Percentiles rank a stretch among this genome's conserved stretches.
phyloP scores from a whole-genome alignment of 352 stramenopile genomes.

The Nothophytophthora sp. region DNA sequence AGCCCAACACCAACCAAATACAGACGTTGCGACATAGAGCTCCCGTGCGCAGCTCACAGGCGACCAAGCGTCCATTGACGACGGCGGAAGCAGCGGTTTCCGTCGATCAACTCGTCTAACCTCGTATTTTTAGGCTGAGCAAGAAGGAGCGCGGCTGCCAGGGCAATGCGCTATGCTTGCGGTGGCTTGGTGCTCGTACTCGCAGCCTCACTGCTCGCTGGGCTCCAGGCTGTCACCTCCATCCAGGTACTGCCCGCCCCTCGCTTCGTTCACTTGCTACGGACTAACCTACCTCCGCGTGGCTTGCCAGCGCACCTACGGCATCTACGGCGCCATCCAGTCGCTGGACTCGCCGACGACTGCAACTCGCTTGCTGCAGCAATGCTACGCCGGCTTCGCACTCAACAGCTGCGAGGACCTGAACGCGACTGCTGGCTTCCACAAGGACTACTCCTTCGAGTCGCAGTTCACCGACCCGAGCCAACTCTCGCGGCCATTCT shows the following conservation, averaged over 20 bases:
- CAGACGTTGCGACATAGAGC: too few species aligned
- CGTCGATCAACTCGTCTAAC: neutral
- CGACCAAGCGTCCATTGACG: too few species aligned
- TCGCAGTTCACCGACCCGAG: conserved; percentile 55
- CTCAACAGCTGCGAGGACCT: conserved; percentile 60
- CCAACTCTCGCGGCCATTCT: conserved; percentile 48
- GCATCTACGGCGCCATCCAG: conserved; percentile 65
- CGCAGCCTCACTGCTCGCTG: neutral
- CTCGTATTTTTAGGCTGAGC: conserved; percentile 26
- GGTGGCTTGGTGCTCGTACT: conserved; percentile 3
- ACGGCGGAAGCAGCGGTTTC: conserved; percentile 16
- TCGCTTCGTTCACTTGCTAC: too few species aligned
- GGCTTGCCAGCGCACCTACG: conserved; percentile 43
- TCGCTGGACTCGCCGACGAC: conserved; percentile 42
- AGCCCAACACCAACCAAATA: conserved; percentile 6
- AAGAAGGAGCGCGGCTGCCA: neutral
- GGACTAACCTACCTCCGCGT: neutral
- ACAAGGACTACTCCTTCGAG: conserved; percentile 56
- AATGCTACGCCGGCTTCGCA: conserved; percentile 65
- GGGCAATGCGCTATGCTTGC: conserved; percentile 6
- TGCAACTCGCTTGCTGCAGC: conserved; percentile 35
- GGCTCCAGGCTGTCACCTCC: conserved; percentile 5
- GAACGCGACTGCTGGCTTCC: conserved; percentile 38
- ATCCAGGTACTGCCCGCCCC: conserved; percentile 2
- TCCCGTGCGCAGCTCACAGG: too few species aligned